Percentiles rank a stretch among this genome's conserved stretches.
These are phyloP conservation scores for Chalaropsis ovoidea DNA, from an alignment of 2,329 filamentous ascomycete species.

Conservation along the genomic window DNA sequence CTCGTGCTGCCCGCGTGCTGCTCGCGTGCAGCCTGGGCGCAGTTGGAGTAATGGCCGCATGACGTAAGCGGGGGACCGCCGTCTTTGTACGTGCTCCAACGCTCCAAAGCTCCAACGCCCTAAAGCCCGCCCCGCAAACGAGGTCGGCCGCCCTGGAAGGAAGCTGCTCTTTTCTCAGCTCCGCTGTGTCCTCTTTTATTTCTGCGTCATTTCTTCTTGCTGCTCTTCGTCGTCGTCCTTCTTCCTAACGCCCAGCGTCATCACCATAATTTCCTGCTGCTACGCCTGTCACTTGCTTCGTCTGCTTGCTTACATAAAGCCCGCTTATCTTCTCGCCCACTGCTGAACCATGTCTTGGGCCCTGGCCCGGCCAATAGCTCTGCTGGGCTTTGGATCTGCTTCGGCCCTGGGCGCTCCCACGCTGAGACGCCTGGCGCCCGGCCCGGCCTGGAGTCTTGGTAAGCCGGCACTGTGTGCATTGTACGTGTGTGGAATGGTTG, in stretches of 20 bases:
- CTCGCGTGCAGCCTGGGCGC: not conserved
- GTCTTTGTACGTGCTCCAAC: too few species aligned
- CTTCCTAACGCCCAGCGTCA: not conserved
- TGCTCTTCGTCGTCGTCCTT: not conserved
- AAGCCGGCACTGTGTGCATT: not conserved
- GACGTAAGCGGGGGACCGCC: not conserved
- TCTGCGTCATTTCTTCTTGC: not conserved
- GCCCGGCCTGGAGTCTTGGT: not conserved
- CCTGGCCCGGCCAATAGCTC: constrained; percentile 12
- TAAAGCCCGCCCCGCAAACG: too few species aligned
- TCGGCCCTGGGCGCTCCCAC: not conserved
- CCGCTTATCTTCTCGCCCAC: not conserved
- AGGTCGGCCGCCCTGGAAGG: not conserved
- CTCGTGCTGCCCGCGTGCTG: too few species aligned
- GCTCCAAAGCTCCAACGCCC: too few species aligned
- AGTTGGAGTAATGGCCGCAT: not conserved
- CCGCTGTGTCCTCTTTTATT: not conserved
- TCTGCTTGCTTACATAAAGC: not conserved
- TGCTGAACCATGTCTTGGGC: not conserved
- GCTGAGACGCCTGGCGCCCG: constrained; percentile 20
- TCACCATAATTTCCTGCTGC: not conserved
- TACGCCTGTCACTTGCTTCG: too few species aligned
- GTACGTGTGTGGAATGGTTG: not conserved
- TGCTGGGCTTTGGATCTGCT: constrained; percentile 12
- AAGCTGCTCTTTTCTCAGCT: not conserved